phyloP scores from a whole-genome alignment of 2,329 filamentous ascomycete genomes.

The Aplosporella prunicola region DNA sequence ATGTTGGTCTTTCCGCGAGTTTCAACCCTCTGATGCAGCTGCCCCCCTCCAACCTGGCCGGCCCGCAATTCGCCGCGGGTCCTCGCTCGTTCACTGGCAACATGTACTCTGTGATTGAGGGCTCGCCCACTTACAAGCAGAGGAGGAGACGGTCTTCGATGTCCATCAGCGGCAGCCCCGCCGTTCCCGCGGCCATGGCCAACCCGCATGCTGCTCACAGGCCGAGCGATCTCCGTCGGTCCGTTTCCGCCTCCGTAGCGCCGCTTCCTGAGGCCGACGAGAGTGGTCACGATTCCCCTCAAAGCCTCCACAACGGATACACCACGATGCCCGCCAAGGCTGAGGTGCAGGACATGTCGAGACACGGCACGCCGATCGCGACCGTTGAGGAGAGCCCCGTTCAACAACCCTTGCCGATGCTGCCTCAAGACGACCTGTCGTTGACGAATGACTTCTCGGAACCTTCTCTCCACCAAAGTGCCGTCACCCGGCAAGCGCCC shows the following conservation, averaged over 20 bases:
- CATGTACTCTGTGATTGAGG: constrained; percentile 93
- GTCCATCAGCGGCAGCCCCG: constrained; percentile 66
- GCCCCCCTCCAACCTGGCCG: constrained; percentile 73
- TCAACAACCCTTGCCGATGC: constrained; percentile 56
- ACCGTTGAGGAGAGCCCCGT: constrained; percentile 74
- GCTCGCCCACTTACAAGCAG: constrained; percentile 98
- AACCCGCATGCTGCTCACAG: constrained; percentile 57
- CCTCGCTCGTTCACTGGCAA: constrained; percentile 63
- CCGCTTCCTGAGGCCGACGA: constrained; percentile 74
- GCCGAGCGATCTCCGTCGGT: constrained; percentile 83
- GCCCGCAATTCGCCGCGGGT: constrained; percentile 67
- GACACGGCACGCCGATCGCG: constrained; percentile 82
- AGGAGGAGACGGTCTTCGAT: constrained; percentile 87
- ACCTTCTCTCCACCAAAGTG: constrained; percentile 46
- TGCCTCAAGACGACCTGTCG: constrained; percentile 62
- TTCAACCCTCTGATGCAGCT: constrained; percentile 88
- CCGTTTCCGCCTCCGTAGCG: constrained; percentile 78
- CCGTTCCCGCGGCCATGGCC: constrained; percentile 46
- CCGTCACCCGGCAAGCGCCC: constrained; percentile 50
- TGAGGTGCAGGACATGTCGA: constrained; percentile 64
- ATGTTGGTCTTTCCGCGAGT: constrained; percentile 65
- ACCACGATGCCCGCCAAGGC: constrained; percentile 62
- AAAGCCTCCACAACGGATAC: constrained; percentile 59
- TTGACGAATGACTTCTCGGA: constrained; percentile 49
- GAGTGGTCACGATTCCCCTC: constrained; percentile 67